These are phyloP conservation scores for Flaveria robusta DNA, from an alignment of 129 eudicot species.

Conservation along the genomic window DNA sequence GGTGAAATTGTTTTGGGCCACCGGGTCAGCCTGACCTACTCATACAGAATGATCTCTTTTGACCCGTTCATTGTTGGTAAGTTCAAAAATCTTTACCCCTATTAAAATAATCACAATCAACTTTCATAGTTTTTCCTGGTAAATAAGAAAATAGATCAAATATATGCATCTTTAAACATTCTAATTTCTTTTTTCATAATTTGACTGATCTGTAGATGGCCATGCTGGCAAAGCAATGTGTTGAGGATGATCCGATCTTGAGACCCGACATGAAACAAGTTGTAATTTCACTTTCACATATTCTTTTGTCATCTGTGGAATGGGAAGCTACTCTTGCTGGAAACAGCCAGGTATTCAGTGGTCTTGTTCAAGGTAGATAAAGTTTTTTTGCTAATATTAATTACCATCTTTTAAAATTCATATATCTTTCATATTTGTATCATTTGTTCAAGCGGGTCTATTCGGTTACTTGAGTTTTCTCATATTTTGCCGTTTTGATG, in stretches of 20 bases:
- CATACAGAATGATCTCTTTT: background rate
- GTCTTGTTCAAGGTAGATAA: slow-evolving; percentile 93
- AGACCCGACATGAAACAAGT: slow-evolving; percentile 90
- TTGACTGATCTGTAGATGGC: slow-evolving; percentile 53
- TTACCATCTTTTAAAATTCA: background rate
- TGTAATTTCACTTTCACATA: slow-evolving; percentile 82
- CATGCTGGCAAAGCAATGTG: slow-evolving; percentile 80
- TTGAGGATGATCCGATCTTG: slow-evolving; percentile 75
- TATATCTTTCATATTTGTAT: background rate
- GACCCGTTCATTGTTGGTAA: background rate
- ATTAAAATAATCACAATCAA: background rate
- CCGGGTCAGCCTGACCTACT: background rate
- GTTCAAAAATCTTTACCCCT: background rate
- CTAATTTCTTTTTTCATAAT: background rate
- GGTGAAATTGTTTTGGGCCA: background rate
- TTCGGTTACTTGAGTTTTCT: slow-evolving; percentile 16
- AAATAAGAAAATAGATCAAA: background rate
- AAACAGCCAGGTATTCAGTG: slow-evolving; percentile 89
- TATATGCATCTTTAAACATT: background rate
- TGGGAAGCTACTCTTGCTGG: slow-evolving; percentile 99
- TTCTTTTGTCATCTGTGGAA: slow-evolving; percentile 77
- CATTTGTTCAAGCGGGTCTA: background rate
- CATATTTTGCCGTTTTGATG: background rate
- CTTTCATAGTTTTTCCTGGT: background rate
- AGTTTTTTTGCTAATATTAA: background rate